A percentile compares a stretch with the other conserved stretches of the same genome.
phyloP scores from a whole-genome alignment of 345 rosid species.

The Lumnitzera racemosa region DNA sequence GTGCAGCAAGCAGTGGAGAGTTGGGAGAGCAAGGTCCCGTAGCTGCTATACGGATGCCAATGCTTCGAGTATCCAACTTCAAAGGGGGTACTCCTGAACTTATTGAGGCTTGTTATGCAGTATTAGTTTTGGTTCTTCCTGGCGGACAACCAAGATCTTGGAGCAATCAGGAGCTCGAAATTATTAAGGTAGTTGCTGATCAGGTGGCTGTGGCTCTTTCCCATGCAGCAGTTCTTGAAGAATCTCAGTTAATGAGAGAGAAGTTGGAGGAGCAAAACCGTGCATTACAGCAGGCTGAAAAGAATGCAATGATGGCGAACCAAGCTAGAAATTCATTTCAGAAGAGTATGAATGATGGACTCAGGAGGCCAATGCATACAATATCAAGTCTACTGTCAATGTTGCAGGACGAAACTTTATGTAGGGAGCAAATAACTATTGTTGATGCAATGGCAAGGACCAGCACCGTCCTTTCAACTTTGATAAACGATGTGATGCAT shows the following conservation, averaged over 20 bases:
- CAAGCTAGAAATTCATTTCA: conserved; percentile 72
- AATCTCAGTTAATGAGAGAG: conserved; percentile 92
- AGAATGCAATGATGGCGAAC: conserved; percentile 82
- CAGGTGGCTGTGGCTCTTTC: conserved; percentile 97
- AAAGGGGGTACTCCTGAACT: conserved; percentile 89
- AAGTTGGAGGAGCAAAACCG: conserved; percentile 82
- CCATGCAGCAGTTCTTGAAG: conserved; percentile 94
- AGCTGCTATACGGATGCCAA: conserved; percentile 95
- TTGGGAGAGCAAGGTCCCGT: conserved; percentile 52
- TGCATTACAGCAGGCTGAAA: conserved; percentile 57
- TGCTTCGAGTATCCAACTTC: conserved; percentile 77
- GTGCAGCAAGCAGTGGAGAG: conserved; percentile 57
- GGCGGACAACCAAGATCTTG: conserved; percentile 55
- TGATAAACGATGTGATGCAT: conserved; percentile 85
- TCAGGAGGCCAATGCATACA: conserved; percentile 93
- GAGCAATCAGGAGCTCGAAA: conserved; percentile 79
- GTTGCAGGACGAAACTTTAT: conserved; percentile 59
- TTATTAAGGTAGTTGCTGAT: conserved; percentile 89
- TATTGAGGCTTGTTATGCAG: conserved; percentile 59
- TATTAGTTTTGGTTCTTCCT: conserved; percentile 80
- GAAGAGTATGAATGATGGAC: conserved; percentile 86
- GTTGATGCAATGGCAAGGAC: conserved; percentile 78
- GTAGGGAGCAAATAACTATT: conserved; percentile 49
- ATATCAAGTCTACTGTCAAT: conserved; percentile 71
- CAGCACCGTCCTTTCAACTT: conserved; percentile 60